Conservation (phyloP, 2,329 filamentous ascomycete species). For the Aspergillus amoenus region DNA sequence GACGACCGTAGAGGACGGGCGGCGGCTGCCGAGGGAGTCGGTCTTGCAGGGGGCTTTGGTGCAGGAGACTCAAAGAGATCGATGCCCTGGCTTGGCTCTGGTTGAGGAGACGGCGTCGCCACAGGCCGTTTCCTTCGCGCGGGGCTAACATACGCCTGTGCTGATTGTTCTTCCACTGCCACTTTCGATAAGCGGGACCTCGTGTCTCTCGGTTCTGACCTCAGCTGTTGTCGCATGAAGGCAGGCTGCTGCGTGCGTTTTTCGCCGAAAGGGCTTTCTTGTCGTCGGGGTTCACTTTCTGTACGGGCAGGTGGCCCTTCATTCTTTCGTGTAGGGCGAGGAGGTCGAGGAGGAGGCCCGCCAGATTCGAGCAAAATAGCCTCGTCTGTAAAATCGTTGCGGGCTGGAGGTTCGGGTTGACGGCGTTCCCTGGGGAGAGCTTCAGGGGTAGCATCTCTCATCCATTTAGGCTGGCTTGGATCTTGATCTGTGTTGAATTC, state of each 20-base stretch:
- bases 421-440: constrained; percentile 20
- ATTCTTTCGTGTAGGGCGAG: constrained; percentile 26
- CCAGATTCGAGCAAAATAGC: constrained; percentile 37
- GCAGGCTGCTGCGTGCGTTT: constrained; percentile 41
- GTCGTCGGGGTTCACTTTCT: constrained; percentile 20
- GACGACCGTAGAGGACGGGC: constrained; percentile 40
- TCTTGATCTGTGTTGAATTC: constrained; percentile 77
- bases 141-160: constrained; percentile 84
- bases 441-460: constrained; percentile 65
- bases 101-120: constrained; percentile 36
- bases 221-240: constrained; percentile 55
- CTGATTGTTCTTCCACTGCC: constrained; percentile 73
- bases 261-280: constrained; percentile 23
- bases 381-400: constrained; percentile 59
- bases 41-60: constrained; percentile 23
- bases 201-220: constrained; percentile 46
- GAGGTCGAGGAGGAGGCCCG: constrained; percentile 21
- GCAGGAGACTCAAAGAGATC: constrained; percentile 63
- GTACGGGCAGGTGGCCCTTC: constrained; percentile 22
- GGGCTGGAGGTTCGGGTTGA: constrained; percentile 20
- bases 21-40: constrained; percentile 35
- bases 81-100: constrained; percentile 49
- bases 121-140: constrained; percentile 69
- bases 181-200: constrained; percentile 68
- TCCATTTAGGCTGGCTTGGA: constrained; percentile 87